phyloP scores from a whole-genome alignment of 179 eudicot genomes.

The Silene coronaria region DNA sequence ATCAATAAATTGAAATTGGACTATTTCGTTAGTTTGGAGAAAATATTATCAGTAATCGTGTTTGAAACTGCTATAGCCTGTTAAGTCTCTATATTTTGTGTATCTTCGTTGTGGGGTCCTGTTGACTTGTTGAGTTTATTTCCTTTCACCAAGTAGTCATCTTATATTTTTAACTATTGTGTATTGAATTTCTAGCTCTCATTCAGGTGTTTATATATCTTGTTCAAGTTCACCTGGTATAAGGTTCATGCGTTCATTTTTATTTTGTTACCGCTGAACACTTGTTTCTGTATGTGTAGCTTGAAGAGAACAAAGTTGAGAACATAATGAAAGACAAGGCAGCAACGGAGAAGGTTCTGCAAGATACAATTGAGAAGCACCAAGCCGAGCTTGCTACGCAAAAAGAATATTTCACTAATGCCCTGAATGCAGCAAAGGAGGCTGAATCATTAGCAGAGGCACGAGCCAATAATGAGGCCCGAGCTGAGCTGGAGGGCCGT shows the following conservation, averaged over 20 bases:
- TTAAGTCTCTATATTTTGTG: not conserved
- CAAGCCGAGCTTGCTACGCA: slow-evolving; percentile 87
- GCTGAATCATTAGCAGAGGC: slow-evolving; percentile 90
- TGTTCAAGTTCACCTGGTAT: slow-evolving; percentile 5
- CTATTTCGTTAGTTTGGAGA: not conserved
- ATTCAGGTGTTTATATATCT: slow-evolving; percentile 1
- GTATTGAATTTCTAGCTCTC: not conserved
- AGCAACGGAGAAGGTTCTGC: slow-evolving; percentile 87
- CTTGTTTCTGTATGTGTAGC: slow-evolving; percentile 35
- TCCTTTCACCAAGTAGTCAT: not conserved
- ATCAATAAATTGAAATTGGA: not conserved
- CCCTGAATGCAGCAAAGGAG: slow-evolving; percentile 86
- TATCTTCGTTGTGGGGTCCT: not conserved
- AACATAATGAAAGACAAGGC: slow-evolving; percentile 87
- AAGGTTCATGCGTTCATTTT: not conserved
- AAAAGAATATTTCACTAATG: slow-evolving; percentile 77
- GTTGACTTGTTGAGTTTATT: slow-evolving; percentile 4
- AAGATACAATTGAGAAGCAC: slow-evolving; percentile 91
- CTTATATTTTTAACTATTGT: not conserved
- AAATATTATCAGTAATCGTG: not conserved
- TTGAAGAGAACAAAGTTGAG: slow-evolving; percentile 95
- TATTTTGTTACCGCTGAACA: not conserved
- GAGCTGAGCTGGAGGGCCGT: slow-evolving; percentile 67
- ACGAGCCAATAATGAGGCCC: slow-evolving; percentile 76
- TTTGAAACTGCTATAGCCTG: not conserved